Percentiles rank a stretch among this genome's conserved stretches.
phyloP scores from a whole-genome alignment of 2,329 filamentous ascomycete genomes.

The Zarea fungicola region DNA sequence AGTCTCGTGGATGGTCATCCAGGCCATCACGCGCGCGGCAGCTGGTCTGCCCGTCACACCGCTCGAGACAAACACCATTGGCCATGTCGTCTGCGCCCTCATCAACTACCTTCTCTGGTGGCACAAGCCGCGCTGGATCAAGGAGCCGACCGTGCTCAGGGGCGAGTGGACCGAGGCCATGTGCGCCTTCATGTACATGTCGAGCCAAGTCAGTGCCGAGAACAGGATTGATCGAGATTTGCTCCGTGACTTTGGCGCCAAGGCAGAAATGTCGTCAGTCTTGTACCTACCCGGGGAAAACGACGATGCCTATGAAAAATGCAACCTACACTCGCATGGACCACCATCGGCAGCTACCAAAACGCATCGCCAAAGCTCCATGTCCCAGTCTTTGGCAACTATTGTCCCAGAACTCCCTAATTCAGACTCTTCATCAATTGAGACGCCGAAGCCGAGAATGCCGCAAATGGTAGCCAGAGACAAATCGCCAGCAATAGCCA shows the following conservation, averaged over 20 bases:
- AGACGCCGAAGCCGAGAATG: too few relatives aligned
- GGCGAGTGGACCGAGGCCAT: constrained; percentile 8
- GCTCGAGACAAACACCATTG: constrained; percentile 30
- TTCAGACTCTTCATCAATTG: too few relatives aligned
- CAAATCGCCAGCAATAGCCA: too few relatives aligned
- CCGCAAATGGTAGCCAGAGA: too few relatives aligned
- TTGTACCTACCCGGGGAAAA: neutral
- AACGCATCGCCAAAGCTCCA: too few relatives aligned
- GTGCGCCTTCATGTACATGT: constrained; percentile 15
- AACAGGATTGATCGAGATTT: constrained; percentile 7
- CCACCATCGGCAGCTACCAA: too few relatives aligned
- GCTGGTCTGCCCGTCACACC: constrained; percentile 29
- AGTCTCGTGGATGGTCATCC: constrained; percentile 32
- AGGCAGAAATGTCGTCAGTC: constrained; percentile 5
- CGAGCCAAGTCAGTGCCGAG: constrained; percentile 11
- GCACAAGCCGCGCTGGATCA: constrained; percentile 10
- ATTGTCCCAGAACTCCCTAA: too few relatives aligned
- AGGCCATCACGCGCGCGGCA: constrained; percentile 26
- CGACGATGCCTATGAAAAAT: neutral
- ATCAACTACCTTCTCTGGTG: constrained; percentile 27
- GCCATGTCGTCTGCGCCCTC: constrained; percentile 29
- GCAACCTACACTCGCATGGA: neutral
- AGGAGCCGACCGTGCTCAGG: constrained; percentile 12
- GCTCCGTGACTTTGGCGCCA: constrained; percentile 13
- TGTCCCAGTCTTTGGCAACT: too few relatives aligned